These are phyloP conservation scores for Penicillium sclerotigenum DNA, from an alignment of 2,329 filamentous ascomycete genomes.

Conservation along the genomic window DNA sequence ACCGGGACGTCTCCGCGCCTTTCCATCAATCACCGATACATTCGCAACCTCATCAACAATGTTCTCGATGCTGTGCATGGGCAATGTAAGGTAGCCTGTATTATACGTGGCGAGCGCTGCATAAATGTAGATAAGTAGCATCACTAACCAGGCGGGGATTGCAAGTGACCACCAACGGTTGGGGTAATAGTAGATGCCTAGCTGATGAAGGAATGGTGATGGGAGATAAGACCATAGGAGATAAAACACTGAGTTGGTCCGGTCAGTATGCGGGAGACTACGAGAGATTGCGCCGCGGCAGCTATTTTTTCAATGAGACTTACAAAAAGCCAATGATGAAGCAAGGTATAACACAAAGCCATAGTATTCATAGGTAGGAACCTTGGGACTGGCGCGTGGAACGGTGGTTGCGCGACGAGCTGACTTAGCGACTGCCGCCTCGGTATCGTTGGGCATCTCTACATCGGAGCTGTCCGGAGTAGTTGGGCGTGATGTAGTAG, in stretches of 20 bases:
- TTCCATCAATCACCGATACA: slow-evolving; percentile 75
- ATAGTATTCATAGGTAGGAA: slow-evolving; percentile 99
- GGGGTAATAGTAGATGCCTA: slow-evolving; percentile 95
- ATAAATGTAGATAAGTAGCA: slow-evolving; percentile 87
- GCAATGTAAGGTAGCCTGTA: slow-evolving; percentile 79
- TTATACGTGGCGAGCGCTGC: slow-evolving; percentile 90
- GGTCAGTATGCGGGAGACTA: slow-evolving; percentile 3
- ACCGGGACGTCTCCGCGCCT: slow-evolving; percentile 55
- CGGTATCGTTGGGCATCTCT: slow-evolving; percentile 63
- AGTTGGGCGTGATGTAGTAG: slow-evolving; percentile 76
- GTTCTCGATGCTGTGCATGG: slow-evolving; percentile 76
- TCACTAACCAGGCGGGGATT: slow-evolving; percentile 84
- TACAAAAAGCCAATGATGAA: slow-evolving; percentile 74
- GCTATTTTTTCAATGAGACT: slow-evolving; percentile 42
- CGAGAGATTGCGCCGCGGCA: background rate
- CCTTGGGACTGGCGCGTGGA: slow-evolving; percentile 81
- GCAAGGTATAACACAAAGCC: slow-evolving; percentile 96
- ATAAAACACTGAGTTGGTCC: slow-evolving; percentile 51
- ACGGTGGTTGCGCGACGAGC: slow-evolving; percentile 62
- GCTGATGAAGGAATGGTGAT: slow-evolving; percentile 82
- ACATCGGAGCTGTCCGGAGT: slow-evolving; percentile 90
- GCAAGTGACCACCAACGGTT: slow-evolving; percentile 97
- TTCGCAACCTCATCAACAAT: slow-evolving; percentile 88
- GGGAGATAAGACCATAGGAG: slow-evolving; percentile 86
- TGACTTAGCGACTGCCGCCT: slow-evolving; percentile 59